Conservation (phyloP, 106 monocot species). For the Gastrodia elata region DNA sequence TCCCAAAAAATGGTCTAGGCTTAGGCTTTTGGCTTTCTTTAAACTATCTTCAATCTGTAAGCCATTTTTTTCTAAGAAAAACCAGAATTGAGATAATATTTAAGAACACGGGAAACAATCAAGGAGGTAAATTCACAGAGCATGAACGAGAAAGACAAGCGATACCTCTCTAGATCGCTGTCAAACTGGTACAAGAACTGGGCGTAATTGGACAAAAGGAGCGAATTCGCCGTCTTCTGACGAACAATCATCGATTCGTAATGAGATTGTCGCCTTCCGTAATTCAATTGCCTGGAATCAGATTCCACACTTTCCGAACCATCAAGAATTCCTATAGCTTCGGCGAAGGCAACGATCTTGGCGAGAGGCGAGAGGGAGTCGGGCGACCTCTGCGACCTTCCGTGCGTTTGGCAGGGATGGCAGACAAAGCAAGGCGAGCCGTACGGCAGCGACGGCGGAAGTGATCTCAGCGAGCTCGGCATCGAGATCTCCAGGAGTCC, state of each 20-base stretch:
- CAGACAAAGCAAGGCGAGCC: too few relatives aligned
- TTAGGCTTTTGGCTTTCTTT: too few relatives aligned
- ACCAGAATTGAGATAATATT: background rate
- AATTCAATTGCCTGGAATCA: background rate
- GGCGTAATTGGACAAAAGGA: conserved; percentile 72
- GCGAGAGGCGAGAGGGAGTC: too few relatives aligned
- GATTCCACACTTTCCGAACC: background rate
- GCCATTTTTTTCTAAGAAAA: too few relatives aligned
- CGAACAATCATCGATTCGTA: conserved; percentile 45
- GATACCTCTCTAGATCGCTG: conserved; percentile 60
- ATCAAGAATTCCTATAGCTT: conserved; percentile 17
- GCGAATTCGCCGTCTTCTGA: conserved; percentile 23
- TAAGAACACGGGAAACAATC: background rate
- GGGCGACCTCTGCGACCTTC: too few relatives aligned
- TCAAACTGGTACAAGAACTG: conserved; percentile 59
- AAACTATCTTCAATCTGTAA: too few relatives aligned
- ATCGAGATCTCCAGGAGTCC: too few relatives aligned
- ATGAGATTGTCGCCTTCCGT: conserved; percentile 1
- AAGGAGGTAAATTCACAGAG: background rate
- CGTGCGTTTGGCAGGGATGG: too few relatives aligned
- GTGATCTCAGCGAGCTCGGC: too few relatives aligned
- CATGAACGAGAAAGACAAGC: background rate
- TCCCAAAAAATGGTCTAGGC: too few relatives aligned
- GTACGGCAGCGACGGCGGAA: too few relatives aligned
- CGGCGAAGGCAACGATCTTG: too few relatives aligned